A percentile compares a stretch with the other conserved stretches of the same genome.
Evolutionary conservation across 495 filamentous ascomycete species (phyloP).

Genomic region (Parathielavia hyrcaniae): DNA sequence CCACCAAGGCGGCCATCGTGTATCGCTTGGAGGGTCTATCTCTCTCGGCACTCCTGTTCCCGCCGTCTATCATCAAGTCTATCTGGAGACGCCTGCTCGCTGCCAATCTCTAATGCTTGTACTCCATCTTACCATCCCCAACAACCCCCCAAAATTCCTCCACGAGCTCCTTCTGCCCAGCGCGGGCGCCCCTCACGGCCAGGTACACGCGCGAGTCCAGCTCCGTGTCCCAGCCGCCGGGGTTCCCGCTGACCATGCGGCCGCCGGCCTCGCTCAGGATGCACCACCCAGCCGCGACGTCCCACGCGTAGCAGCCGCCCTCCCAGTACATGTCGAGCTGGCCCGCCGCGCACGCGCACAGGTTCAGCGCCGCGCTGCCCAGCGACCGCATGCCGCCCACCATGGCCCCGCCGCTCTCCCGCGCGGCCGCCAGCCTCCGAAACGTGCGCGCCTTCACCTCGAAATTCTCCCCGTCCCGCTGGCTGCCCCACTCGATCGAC

Average conservation of each 20-base stretch:
- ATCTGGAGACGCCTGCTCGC: not conserved
- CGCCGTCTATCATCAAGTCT: not conserved
- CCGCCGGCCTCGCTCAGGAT: slow-evolving; percentile 82
- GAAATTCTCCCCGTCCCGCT: slow-evolving; percentile 69
- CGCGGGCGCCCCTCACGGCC: slow-evolving; percentile 60
- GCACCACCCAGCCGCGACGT: slow-evolving; percentile 87
- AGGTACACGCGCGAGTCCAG: slow-evolving; percentile 77
- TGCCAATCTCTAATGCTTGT: slow-evolving; percentile 31
- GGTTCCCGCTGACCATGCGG: slow-evolving; percentile 69
- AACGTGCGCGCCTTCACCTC: slow-evolving; percentile 67
- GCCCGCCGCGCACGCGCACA: slow-evolving; percentile 75
- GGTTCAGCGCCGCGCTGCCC: slow-evolving; percentile 77
- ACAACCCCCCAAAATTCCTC: slow-evolving; percentile 71
- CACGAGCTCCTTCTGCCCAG: slow-evolving; percentile 67
- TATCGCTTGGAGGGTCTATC: not conserved
- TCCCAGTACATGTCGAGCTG: slow-evolving; percentile 86
- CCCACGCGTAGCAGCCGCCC: slow-evolving; percentile 91
- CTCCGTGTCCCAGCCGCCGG: slow-evolving; percentile 63
- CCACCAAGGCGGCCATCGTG: not conserved
- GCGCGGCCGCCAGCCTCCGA: slow-evolving; percentile 55
- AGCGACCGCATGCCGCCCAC: slow-evolving; percentile 69
- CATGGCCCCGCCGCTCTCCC: slow-evolving; percentile 67
- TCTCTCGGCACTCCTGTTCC: not conserved
- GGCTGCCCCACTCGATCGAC: slow-evolving; percentile 71
- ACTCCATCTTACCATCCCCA: slow-evolving; percentile 45